Conservation (phyloP, 805 yeast genomes). For the Teunomyces pallodes region DNA sequence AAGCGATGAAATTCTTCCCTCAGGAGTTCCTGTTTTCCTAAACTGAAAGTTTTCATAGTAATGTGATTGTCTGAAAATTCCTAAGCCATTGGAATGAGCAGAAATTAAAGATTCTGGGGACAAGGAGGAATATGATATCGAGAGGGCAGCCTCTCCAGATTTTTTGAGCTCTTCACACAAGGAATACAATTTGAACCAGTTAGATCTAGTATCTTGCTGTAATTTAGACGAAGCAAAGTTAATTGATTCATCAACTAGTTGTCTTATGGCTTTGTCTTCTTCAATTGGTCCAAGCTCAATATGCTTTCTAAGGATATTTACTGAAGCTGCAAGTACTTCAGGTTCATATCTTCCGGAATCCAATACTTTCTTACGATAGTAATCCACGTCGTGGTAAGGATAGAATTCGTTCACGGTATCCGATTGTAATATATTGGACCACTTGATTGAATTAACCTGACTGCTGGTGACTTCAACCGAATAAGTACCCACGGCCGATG, state of each 20-base stretch:
- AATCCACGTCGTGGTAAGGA: constrained; percentile 31
- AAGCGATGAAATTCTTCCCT: constrained; percentile 18
- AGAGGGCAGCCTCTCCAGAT: constrained; percentile 57
- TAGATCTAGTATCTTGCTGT: constrained; percentile 34
- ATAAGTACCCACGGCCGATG: constrained; percentile 31
- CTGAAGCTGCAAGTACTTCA: constrained; percentile 49
- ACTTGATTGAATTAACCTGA: constrained; percentile 8
- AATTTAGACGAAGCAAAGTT: constrained; percentile 1
- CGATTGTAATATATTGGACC: constrained; percentile 14
- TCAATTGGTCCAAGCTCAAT: constrained; percentile 14
- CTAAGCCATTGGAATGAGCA: constrained; percentile 33
- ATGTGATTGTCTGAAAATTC: constrained; percentile 31
- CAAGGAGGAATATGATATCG: constrained; percentile 17
- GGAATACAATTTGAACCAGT: constrained; percentile 69
- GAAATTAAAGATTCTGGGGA: constrained; percentile 14
- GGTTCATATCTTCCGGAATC: constrained; percentile 49
- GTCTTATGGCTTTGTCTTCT: constrained; percentile 18
- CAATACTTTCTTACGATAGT: constrained; percentile 46
- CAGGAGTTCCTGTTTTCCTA: constrained; percentile 6
- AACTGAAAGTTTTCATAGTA: constrained; percentile 24
- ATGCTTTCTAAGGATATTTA: constrained; percentile 49
- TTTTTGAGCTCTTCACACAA: constrained; percentile 70
- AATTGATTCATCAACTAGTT: constrained; percentile 26
- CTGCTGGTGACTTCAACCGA: constrained; percentile 14
- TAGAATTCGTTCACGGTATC: constrained; percentile 17